phyloP scores from a whole-genome alignment of 768 basidiomycete genomes.

The Agaricus subrufescens region DNA sequence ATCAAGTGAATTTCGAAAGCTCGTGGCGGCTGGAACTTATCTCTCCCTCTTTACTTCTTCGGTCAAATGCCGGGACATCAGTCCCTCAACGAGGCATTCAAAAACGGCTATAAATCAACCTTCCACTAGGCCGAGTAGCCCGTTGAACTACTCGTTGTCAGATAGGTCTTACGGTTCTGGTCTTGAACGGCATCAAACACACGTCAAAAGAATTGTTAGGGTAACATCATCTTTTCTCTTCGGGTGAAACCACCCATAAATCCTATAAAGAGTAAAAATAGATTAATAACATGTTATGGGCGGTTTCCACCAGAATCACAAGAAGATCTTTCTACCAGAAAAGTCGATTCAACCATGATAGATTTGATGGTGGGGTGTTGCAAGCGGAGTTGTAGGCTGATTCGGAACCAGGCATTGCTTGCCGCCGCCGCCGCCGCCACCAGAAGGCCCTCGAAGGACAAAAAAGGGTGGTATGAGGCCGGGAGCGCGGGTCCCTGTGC shows the following conservation, averaged over 20 bases:
- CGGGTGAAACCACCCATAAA: background rate
- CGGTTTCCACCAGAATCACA: constrained; percentile 9
- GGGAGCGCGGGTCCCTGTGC: too few relatives aligned
- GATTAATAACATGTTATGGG: background rate
- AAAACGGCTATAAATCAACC: background rate
- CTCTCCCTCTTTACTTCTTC: constrained; percentile 2
- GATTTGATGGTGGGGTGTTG: constrained; percentile 2
- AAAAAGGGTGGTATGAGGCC: background rate
- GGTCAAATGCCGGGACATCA: constrained; percentile 2
- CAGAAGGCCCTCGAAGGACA: background rate
- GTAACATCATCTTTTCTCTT: background rate
- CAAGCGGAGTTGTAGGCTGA: constrained; percentile 3
- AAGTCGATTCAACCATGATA: background rate
- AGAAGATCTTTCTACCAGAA: constrained; percentile 6
- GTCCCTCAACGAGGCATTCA: background rate
- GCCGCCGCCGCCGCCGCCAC: constrained; percentile 6
- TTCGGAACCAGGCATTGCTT: background rate
- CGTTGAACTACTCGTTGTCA: background rate
- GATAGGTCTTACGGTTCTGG: constrained; percentile 5
- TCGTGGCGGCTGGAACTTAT: background rate
- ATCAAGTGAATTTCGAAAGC: background rate
- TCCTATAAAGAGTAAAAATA: background rate
- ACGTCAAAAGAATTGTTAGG: background rate
- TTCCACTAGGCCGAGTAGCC: background rate
- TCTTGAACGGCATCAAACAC: background rate